A percentile compares a stretch with the other conserved stretches of the same genome.
phyloP scores from a whole-genome alignment of 768 basidiomycete species.

The Tephrocybe sp. region DNA sequence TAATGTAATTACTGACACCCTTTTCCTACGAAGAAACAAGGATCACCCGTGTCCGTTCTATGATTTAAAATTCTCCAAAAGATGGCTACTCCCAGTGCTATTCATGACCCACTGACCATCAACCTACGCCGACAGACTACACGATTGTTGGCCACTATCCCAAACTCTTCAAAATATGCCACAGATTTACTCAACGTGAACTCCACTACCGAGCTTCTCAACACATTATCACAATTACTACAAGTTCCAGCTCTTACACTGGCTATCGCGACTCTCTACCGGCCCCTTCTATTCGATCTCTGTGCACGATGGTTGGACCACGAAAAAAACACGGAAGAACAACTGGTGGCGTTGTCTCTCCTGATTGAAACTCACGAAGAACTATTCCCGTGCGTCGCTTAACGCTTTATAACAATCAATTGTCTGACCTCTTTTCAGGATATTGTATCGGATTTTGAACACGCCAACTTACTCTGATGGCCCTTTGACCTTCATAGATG shows the following conservation, averaged over 20 bases:
- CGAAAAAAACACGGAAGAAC: constrained; percentile 44
- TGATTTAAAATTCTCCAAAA: constrained; percentile 11
- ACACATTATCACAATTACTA: constrained; percentile 58
- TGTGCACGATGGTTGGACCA: constrained; percentile 79
- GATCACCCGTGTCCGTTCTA: background rate
- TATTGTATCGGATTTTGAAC: constrained; percentile 51
- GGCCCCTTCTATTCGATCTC: constrained; percentile 77
- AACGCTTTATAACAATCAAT: constrained; percentile 8
- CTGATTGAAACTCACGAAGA: constrained; percentile 70
- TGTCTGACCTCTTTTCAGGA: constrained; percentile 35
- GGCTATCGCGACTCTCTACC: constrained; percentile 60
- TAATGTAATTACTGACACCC: too few species aligned
- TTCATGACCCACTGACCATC: constrained; percentile 58
- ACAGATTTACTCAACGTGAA: constrained; percentile 35
- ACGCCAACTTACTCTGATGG: constrained; percentile 44
- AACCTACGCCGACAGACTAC: constrained; percentile 55
- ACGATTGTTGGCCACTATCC: constrained; percentile 41
- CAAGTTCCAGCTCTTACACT: constrained; percentile 60
- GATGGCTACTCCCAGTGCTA: constrained; percentile 23
- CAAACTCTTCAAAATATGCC: constrained; percentile 39
- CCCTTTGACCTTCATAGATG: constrained; percentile 48
- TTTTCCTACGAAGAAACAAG: background rate
- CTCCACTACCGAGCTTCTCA: constrained; percentile 43
- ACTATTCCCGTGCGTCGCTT: constrained; percentile 65
- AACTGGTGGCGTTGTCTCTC: constrained; percentile 57